Percentiles rank a stretch among this genome's conserved stretches.
Evolutionary conservation across 176 grass and related monocot species (phyloP).

Genomic region (Eragrostis nindensis): DNA sequence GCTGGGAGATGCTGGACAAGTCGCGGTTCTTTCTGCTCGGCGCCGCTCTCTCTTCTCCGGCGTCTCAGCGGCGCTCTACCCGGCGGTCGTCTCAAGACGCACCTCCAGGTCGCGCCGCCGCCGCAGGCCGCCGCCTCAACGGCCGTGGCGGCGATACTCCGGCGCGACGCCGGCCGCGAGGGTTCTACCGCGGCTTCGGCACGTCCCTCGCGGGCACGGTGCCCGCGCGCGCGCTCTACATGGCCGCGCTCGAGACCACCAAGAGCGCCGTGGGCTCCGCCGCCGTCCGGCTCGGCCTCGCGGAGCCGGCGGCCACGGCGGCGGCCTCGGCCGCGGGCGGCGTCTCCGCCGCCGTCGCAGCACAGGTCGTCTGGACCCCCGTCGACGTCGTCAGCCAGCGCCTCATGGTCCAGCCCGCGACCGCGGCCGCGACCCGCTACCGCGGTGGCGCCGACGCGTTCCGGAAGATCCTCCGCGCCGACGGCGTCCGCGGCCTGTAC

Average conservation of each 20-base stretch:
- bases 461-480: slow-evolving; percentile 66
- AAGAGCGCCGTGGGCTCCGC: slow-evolving; percentile 89
- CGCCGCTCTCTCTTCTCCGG: slow-evolving; percentile 88
- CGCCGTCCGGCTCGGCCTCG: slow-evolving; percentile 61
- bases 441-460: slow-evolving; percentile 63
- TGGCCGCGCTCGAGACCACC: slow-evolving; percentile 93
- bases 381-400: slow-evolving; percentile 92
- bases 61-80: slow-evolving; percentile 87
- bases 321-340: slow-evolving; percentile 74
- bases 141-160: slow-evolving; percentile 61
- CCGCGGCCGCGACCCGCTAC: slow-evolving; percentile 42
- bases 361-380: slow-evolving; percentile 92
- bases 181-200: slow-evolving; percentile 90
- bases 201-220: slow-evolving; percentile 88
- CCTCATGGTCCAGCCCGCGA: slow-evolving; percentile 75
- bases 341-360: slow-evolving; percentile 75
- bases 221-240: slow-evolving; percentile 91
- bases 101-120: slow-evolving; percentile 74
- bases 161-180: slow-evolving; percentile 69
- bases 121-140: slow-evolving; percentile 42
- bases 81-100: slow-evolving; percentile 90
- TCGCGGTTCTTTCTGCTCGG: slow-evolving; percentile 93
- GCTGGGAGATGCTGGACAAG: slow-evolving; percentile 99
- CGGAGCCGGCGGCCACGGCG: slow-evolving; percentile 67
- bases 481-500: slow-evolving; percentile 83